Percentiles rank a stretch among this genome's conserved stretches.
phyloP scores from a whole-genome alignment of 2,329 filamentous ascomycete genomes.

The Talaromyces sp. region DNA sequence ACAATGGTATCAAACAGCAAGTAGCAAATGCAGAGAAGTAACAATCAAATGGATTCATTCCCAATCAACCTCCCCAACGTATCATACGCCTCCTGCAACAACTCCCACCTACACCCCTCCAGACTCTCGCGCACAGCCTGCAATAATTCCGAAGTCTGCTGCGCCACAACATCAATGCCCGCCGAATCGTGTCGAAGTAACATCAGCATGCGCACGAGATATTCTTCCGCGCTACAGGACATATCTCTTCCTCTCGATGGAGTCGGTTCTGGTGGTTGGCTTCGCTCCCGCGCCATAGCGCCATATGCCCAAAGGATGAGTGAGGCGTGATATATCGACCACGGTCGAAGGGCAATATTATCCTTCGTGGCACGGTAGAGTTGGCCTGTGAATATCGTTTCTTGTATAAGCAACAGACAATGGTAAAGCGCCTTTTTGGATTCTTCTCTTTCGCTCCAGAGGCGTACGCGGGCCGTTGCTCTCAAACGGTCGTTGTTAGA shows the following conservation, averaged over 20 bases:
- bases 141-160: constrained; percentile 23
- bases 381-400: constrained; percentile 25
- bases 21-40: not conserved
- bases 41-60: not conserved
- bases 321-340: constrained; percentile 27
- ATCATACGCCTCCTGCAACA: constrained; percentile 26
- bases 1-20: not conserved
- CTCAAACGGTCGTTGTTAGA: constrained; percentile 22
- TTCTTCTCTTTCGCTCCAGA: constrained; percentile 23
- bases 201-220: constrained; percentile 25
- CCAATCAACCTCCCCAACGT: constrained; percentile 24
- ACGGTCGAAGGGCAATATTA: constrained; percentile 26
- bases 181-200: constrained; percentile 20
- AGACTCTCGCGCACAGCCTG: constrained; percentile 23
- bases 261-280: not conserved
- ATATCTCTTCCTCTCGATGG: not conserved
- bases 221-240: constrained; percentile 21
- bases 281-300: constrained; percentile 20
- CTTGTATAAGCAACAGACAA: constrained; percentile 26
- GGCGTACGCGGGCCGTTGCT: constrained; percentile 22
- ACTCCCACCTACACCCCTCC: constrained; percentile 27
- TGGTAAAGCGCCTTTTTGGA: constrained; percentile 26
- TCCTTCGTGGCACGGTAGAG: constrained; percentile 24
- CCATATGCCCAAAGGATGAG: constrained; percentile 28
- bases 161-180: constrained; percentile 18